Evolutionary conservation across 1,139 yeast species (phyloP), one percentile per base, ranked within the genome.

Genomic region (Suhomyces bokatorum): DNA sequence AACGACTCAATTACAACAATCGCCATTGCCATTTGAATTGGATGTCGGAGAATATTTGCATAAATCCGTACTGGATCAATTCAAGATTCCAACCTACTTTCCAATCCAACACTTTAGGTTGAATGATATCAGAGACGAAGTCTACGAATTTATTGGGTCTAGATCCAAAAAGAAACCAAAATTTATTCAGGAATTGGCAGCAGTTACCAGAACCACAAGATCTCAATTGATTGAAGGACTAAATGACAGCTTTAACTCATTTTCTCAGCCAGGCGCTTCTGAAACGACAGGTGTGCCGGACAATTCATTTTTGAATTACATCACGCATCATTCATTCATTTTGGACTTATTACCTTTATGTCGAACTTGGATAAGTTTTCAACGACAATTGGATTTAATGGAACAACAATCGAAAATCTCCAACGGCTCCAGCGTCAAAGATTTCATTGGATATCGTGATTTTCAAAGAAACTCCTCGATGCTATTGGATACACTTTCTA

Each of bases 301-400:
- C 6, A 44, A 49, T 5, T 61, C 65, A 9, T 48, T 50, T 15
- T 49, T 58, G 40, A 49, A 51, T 39, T 47, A 56, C 37, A 39
- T 58, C 30, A 30, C 46, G 8, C 52, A 43, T 1, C 33, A 37
- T 5, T 44, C 60, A 12, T 51, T 58, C 30, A 40, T 49, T 12
- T 46, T 59, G 11, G 78, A 74, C 17, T 45, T 74, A 30, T 59
- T 69, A 11, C 76, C 77, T 2, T 51, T 53, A 42, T 62, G 63
- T 3, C 52, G 77, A 34, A 48, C 57, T 22, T 73, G 78, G 78
- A 56, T 58, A 24, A 45, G 54, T 5, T 70, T 66, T 42, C 79
- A 73, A 50, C 45, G 44, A 0, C 52, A 59, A 1, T 50, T 73
- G 8, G 62, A 69, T 44, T 40, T 46, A 4, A 49, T 58, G 28